Conservation (phyloP, 345 rosid species). For the Excoecaria cochinchinensis region DNA sequence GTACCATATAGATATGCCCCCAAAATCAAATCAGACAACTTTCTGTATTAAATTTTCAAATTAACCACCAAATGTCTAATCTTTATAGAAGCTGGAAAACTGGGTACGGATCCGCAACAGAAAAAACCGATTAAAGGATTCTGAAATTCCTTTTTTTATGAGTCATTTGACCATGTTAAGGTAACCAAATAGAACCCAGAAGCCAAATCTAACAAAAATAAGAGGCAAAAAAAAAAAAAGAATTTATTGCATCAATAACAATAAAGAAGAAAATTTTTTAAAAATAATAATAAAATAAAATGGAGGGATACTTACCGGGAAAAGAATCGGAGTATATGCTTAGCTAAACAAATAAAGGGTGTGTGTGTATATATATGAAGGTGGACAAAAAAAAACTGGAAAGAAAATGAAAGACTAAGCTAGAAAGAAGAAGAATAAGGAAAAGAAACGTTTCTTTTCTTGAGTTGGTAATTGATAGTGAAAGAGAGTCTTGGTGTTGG, state of each 20-base stretch:
- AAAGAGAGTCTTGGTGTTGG: neutral
- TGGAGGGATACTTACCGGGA: slow-evolving; percentile 18
- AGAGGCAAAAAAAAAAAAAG: neutral
- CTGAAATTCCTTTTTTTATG: neutral
- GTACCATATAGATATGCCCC: neutral
- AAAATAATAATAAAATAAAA: neutral
- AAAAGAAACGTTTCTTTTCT: neutral
- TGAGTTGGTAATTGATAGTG: neutral
- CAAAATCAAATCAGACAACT: neutral
- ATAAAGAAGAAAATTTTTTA: neutral
- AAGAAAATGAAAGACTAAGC: neutral
- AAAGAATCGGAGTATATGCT: neutral
- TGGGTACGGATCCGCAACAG: neutral
- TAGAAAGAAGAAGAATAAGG: neutral
- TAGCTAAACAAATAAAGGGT: neutral
- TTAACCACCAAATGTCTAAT: slow-evolving; percentile 14
- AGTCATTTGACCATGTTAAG: neutral
- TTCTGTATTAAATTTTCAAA: neutral
- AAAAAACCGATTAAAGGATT: neutral
- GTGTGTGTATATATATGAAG: neutral
- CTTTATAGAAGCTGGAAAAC: neutral
- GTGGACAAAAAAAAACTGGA: neutral
- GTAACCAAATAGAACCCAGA: slow-evolving; percentile 20
- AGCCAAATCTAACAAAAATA: neutral
- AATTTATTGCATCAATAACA: slow-evolving; percentile 1